phyloP scores from a whole-genome alignment of 2,329 filamentous ascomycete genomes.

The Penicillium sp. region DNA sequence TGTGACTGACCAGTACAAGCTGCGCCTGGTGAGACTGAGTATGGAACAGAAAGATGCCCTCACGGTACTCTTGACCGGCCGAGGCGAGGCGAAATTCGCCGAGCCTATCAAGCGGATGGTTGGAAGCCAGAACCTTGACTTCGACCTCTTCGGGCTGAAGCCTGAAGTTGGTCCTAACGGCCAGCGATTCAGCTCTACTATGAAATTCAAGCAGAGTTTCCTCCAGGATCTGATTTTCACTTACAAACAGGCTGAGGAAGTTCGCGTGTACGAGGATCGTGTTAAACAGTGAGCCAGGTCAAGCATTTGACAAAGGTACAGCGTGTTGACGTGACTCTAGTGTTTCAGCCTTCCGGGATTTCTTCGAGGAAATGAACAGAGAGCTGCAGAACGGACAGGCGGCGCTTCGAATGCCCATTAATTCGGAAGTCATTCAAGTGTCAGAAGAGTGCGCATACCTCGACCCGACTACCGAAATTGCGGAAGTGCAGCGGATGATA shows the following conservation, averaged over 20 bases:
- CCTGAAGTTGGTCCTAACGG: conserved; percentile 77
- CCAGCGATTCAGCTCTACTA: conserved; percentile 76
- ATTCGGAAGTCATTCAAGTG: conserved; percentile 81
- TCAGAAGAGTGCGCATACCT: conserved; percentile 70
- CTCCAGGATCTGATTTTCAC: conserved; percentile 79
- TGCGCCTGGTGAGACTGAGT: conserved; percentile 73
- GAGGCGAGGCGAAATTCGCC: conserved; percentile 72
- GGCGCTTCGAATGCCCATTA: conserved; percentile 63
- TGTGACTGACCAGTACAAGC: conserved; percentile 35
- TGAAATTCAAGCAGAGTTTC: conserved; percentile 88
- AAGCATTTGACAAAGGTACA: background rate
- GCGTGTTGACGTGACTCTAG: conserved; percentile 34
- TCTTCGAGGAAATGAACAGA: conserved; percentile 75
- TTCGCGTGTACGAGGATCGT: conserved; percentile 67
- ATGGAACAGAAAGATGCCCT: conserved; percentile 81
- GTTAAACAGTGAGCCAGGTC: conserved; percentile 52
- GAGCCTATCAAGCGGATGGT: conserved; percentile 80
- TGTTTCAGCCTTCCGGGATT: conserved; percentile 80
- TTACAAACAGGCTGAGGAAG: conserved; percentile 77
- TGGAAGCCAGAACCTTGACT: conserved; percentile 72
- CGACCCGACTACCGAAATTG: conserved; percentile 74
- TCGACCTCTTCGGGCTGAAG: conserved; percentile 86
- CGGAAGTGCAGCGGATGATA: conserved; percentile 84
- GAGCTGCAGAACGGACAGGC: conserved; percentile 44
- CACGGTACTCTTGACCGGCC: conserved; percentile 82